Conservation (phyloP, 257 asterid species). For the Cinchona pubescens region DNA sequence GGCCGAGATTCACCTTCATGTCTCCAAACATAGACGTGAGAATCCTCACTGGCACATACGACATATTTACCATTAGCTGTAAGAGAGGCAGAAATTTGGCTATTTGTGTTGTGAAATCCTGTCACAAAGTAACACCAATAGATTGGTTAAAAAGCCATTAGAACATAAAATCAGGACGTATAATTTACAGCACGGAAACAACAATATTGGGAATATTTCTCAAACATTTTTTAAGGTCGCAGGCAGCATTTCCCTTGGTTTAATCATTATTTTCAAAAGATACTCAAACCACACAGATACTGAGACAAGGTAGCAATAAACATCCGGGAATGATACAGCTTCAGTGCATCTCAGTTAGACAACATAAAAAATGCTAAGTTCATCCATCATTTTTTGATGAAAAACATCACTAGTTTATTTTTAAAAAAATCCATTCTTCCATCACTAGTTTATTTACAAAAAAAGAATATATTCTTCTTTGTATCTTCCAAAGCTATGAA, state of each 20-base stretch:
- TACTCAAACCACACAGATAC: too few relatives aligned
- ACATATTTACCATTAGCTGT: slow-evolving; percentile 79
- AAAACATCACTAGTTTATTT: neutral
- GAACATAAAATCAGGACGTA: neutral
- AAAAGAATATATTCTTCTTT: neutral
- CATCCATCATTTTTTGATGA: neutral
- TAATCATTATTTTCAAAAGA: neutral
- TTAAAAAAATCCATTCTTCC: too few relatives aligned
- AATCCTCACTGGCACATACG: slow-evolving; percentile 92
- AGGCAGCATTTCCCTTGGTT: neutral
- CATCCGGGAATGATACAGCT: neutral
- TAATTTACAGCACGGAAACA: neutral
- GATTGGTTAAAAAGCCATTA: neutral
- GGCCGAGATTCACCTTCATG: slow-evolving; percentile 83
- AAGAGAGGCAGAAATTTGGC: slow-evolving; percentile 91
- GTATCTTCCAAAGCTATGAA: slow-evolving; percentile 10
- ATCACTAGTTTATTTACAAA: neutral
- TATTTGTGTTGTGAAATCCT: slow-evolving; percentile 85
- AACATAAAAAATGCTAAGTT: neutral
- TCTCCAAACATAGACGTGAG: slow-evolving; percentile 87
- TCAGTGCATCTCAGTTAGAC: neutral
- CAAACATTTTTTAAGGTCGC: neutral
- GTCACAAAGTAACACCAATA: slow-evolving; percentile 12
- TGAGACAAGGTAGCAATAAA: neutral
- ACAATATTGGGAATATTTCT: neutral